Evolutionary conservation across 306 rosid species (phyloP), one percentile per base, ranked within the genome.

Genomic region (Lathyrus oleraceus): DNA sequence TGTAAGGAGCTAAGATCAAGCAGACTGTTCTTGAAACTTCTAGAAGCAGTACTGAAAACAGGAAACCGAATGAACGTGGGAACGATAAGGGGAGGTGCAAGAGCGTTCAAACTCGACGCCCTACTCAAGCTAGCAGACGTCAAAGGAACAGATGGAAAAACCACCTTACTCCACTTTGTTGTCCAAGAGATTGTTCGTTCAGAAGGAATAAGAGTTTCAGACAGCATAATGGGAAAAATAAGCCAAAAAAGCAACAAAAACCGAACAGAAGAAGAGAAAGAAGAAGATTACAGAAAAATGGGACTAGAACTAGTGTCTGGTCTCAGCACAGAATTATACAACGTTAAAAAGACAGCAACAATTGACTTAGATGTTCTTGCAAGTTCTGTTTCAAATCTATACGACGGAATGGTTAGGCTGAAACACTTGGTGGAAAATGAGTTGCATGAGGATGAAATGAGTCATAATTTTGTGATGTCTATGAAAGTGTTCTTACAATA

Each of bases 51-150:
- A 15, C 84, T 95, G 0, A 95, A 95, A 82, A 95, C 99, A 7
- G 99, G 99, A 3, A 95, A 95, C 71, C 80, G 99, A 8, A 91
- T 95, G 99, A 95, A 95, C 43, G 96, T 95, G 0, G 99, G 99
- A 53, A 95, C 99, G 1, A 91, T 89, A 52, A 78, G 99, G 40
- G 99, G 99, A 64, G 99, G 97, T 2, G 99, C 99, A 0, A 76
- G 74, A 74, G 99, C 97, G 14, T 95, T 95, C 62, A 95, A 91
- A 53, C 88, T 95, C 17, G 99, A 95, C 6, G 87, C 97, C 0
- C 97, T 95, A 30, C 91, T 95, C 38, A 95, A 91, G 67, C 97
- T 95, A 0, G 76, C 97, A 49, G 99, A 95, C 64, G 91, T 95
- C 0, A 95, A 95, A 59, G 99, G 99, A 71, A 83, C 95, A 0